Conservation (phyloP, 805 yeast species). For the Myxozyma melibiosi region DNA sequence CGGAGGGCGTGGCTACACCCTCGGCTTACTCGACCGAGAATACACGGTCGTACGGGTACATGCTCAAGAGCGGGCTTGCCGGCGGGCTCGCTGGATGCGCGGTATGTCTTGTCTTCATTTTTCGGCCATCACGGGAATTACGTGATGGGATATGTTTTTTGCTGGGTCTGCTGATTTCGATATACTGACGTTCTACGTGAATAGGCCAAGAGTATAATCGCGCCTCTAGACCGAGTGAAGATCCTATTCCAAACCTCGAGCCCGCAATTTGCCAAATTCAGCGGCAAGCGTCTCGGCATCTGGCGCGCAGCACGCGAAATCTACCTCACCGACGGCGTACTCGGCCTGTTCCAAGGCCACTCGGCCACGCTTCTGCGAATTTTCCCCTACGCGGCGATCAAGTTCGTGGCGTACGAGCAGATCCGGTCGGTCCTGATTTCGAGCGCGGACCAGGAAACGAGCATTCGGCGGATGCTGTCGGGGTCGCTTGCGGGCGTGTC, state of each 20-base stretch:
- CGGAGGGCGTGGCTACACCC: not conserved
- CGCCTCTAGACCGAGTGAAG: constrained; percentile 93
- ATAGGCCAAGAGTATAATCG: constrained; percentile 84
- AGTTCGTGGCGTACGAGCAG: constrained; percentile 95
- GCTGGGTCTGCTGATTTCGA: not conserved
- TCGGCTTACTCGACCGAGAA: not conserved
- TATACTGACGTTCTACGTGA: not conserved
- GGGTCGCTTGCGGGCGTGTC: constrained; percentile 85
- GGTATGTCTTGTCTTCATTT: constrained; percentile 19
- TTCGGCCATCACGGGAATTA: not conserved
- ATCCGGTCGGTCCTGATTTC: constrained; percentile 80
- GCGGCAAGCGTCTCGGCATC: constrained; percentile 80
- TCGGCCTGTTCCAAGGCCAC: constrained; percentile 92
- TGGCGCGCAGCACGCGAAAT: constrained; percentile 71
- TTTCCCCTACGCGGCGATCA: constrained; percentile 96
- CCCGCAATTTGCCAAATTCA: constrained; percentile 77
- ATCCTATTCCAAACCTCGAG: constrained; percentile 93
- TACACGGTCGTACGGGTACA: constrained; percentile 55
- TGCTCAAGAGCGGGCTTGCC: constrained; percentile 81
- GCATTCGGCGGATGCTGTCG: constrained; percentile 74
- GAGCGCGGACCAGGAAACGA: constrained; percentile 71
- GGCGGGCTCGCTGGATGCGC: constrained; percentile 96
- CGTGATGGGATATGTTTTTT: not conserved
- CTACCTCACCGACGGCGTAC: constrained; percentile 65
- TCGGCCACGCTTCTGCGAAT: constrained; percentile 88